A percentile compares a stretch with the other conserved stretches of the same genome.
Conservation (phyloP, 176 grass and related monocot genomes). For the Leersia perrieri region DNA sequence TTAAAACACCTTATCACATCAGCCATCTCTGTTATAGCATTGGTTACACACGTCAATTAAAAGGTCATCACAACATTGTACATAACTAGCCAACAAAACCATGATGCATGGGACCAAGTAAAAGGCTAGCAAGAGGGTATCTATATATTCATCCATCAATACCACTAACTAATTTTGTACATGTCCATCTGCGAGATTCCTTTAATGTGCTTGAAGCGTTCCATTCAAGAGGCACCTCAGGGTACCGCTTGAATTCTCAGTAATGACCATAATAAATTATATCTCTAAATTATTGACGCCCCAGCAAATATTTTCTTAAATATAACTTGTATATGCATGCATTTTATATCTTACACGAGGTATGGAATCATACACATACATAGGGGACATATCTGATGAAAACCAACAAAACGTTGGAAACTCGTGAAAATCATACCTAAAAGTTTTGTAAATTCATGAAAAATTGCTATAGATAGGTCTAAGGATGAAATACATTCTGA, state of each 20-base stretch:
- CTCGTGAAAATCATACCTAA: no score
- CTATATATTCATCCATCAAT: background rate
- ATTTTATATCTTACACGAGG: no score
- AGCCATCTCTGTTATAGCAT: background rate
- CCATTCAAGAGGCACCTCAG: no score
- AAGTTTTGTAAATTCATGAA: no score
- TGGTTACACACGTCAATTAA: background rate
- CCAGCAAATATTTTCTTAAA: background rate
- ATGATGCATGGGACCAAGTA: background rate
- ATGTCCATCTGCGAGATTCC: background rate
- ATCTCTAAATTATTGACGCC: background rate
- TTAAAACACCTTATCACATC: background rate
- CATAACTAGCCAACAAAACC: background rate
- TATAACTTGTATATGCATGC: no score
- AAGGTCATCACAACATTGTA: background rate
- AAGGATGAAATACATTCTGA: no score
- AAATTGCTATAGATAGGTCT: no score
- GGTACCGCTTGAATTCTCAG: background rate
- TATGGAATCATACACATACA: no score
- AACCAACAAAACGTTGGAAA: no score
- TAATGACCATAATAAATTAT: background rate
- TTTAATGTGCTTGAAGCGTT: no score
- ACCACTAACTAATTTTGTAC: no score
- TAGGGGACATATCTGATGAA: no score
- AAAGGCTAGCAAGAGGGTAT: background rate